phyloP scores from a whole-genome alignment of 225 moss, liverwort and hornwort species.

The Climacium dendroides region DNA sequence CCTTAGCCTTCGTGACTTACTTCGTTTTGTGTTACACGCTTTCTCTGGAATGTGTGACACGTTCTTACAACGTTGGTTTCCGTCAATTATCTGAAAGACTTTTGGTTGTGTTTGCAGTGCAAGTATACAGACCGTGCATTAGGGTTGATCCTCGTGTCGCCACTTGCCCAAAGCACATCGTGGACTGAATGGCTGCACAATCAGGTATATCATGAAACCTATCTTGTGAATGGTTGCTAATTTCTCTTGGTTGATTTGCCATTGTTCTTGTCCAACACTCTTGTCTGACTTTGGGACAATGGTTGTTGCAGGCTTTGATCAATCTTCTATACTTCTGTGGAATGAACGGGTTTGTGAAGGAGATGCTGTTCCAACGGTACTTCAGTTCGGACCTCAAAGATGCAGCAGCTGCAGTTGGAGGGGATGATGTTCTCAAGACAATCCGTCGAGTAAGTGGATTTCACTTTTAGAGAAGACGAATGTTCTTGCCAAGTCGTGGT shows the following conservation, averaged over 20 bases:
- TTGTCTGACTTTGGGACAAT: neutral
- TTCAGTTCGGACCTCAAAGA: conserved; percentile 45
- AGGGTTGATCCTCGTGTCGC: conserved; percentile 87
- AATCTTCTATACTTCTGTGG: conserved; percentile 80
- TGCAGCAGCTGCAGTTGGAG: conserved; percentile 7
- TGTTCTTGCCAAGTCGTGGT: neutral
- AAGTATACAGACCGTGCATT: conserved; percentile 71
- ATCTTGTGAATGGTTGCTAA: neutral
- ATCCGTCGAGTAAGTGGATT: conserved; percentile 39
- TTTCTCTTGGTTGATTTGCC: neutral
- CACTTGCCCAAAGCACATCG: conserved; percentile 65
- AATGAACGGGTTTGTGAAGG: conserved; percentile 84
- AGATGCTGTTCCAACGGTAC: conserved; percentile 73
- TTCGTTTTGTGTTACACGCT: neutral
- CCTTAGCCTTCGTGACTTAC: neutral
- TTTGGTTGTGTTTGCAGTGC: conserved; percentile 32
- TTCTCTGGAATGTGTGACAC: neutral
- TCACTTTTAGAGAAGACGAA: neutral
- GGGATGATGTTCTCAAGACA: conserved; percentile 33
- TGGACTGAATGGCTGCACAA: conserved; percentile 99
- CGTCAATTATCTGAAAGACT: neutral
- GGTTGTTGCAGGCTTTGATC: conserved; percentile 42
- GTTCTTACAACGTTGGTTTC: neutral
- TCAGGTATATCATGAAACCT: conserved; percentile 18
- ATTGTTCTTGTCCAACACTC: neutral